Evolutionary conservation across 768 basidiomycete genomes (phyloP), one percentile per base, ranked within the genome.

Genomic region (Kwoniella sp.): DNA sequence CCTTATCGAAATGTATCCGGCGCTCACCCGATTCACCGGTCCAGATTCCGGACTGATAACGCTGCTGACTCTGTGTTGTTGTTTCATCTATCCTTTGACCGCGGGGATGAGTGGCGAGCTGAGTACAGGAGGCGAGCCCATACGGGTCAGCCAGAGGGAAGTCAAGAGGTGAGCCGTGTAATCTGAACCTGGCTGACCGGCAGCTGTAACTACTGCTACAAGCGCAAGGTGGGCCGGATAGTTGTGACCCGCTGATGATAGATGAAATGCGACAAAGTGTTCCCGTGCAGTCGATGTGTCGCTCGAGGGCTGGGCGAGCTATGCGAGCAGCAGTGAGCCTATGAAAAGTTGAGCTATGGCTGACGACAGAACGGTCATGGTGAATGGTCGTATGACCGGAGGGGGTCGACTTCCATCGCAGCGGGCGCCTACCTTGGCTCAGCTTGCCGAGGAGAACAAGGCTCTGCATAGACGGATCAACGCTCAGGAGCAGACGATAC

Each of bases 131-230:
- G n/a, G n/a, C 33, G 43, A 40, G 31, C 31, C 54, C 6, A 43
- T 56, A 4, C 26, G 54, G 3, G 50, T 37, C 25, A 49, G 54
- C 20, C 54, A 56, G 19, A 47, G 54, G 32, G 54, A 48, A 26
- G 47, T 56, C 15, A 56, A 56, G 34, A 56, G 54, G 54, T 55
- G 28, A 41, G 37, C 36, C 32, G 23, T 20, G 25, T 27, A 19
- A 7, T 11, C 17, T 9, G 3, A 20, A n/a, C 8, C 22, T 41
- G 19, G 14, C 25, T 43, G 23, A 12, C 4, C 1, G 14, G 14
- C 33, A 57, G 56, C 50, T 57, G 56, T 33, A 43, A 36, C 12
- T 57, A 51, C 25, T 57, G 56, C 42, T 57, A 57, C 31, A 41
- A 48, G 11, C 33, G 56, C 25, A 57, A 57, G 39, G 56, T 47